These are phyloP conservation scores for Adansonia digitata DNA, from an alignment of 345 rosid species.

Conservation along the genomic window DNA sequence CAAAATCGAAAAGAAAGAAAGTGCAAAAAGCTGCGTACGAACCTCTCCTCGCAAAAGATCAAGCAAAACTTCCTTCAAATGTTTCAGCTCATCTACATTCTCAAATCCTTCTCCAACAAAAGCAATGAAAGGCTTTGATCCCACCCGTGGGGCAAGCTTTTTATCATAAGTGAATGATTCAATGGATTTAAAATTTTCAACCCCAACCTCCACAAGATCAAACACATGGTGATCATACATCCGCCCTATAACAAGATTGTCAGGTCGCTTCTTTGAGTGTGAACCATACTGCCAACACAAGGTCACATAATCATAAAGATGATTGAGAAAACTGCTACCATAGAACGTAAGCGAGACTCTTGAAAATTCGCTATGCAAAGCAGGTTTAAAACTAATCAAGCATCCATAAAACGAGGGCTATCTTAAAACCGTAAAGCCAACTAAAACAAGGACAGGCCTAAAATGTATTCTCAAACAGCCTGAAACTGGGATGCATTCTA, in stretches of 20 bases:
- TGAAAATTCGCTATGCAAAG: not conserved
- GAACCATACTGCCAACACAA: constrained; percentile 65
- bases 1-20: not conserved
- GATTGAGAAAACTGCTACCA: not conserved
- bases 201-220: constrained; percentile 89
- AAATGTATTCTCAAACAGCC: not conserved
- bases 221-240: constrained; percentile 79
- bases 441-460: not conserved
- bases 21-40: not conserved
- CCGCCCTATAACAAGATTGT: constrained; percentile 82
- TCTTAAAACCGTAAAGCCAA: not conserved
- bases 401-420: not conserved
- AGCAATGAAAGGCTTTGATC: constrained; percentile 80
- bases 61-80: constrained; percentile 79
- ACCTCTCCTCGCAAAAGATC: constrained; percentile 92
- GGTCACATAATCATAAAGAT: not conserved
- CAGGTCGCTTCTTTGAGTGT: constrained; percentile 85
- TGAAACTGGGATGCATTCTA: not conserved
- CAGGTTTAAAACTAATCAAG: not conserved
- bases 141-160: constrained; percentile 64
- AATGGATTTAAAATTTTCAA: constrained; percentile 76
- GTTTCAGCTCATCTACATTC: constrained; percentile 69
- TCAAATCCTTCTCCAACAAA: constrained; percentile 88
- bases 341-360: not conserved
- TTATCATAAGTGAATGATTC: constrained; percentile 62